Evolutionary conservation across 495 filamentous ascomycete species (phyloP), one percentile per base, ranked within the genome.

Genomic region (Daldinia concentrica): DNA sequence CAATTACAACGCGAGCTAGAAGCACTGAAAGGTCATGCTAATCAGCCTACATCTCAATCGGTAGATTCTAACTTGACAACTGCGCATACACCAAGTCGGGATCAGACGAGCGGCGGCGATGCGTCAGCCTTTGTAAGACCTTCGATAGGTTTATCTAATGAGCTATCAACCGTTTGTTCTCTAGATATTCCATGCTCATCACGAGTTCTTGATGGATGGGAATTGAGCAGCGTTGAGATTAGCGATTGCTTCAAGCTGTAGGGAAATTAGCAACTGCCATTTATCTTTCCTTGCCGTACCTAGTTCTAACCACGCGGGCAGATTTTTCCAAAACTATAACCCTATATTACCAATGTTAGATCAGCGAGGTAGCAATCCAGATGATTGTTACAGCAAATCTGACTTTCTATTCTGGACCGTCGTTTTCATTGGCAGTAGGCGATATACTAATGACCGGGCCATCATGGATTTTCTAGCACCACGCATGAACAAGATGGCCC

Each of bases 401-500:
- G 12, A 8, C 8, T 48, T 48, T 24, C 17, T 48, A 22, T 48
- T 48, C 43, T 48, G 43, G 43, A 24, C 43, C 2, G 7, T 48
- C 43, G 8, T 22, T 9, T 48, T 48, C 3, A 48, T 48, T 1
- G 43, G 43, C 43, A 48, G 43, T 7, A 19, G 17, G 19, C 17
- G 43, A 22, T 48, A 48, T 48, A 22, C 17, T 3, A 24, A 48
- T 22, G 17, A 11, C 43, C 6, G 6, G 2, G 8, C 43, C 1
- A 48, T 48, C 43, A 19, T 48, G 43, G 43, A 48, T 3, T 48
- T 48, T 3, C 43, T 48, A 48, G 43, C 43, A 17, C 43, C 43
- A 17, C 43, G 43, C 43, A 48, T 48, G 19, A 48, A 48, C 43
- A 48, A 48, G 11, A 48, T 48, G 43, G 43, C 43, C 8, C 43